A percentile compares a stretch with the other conserved stretches of the same genome.
Conservation (phyloP, 2,329 filamentous ascomycete species). For the Rasamsonia emersonii region DNA sequence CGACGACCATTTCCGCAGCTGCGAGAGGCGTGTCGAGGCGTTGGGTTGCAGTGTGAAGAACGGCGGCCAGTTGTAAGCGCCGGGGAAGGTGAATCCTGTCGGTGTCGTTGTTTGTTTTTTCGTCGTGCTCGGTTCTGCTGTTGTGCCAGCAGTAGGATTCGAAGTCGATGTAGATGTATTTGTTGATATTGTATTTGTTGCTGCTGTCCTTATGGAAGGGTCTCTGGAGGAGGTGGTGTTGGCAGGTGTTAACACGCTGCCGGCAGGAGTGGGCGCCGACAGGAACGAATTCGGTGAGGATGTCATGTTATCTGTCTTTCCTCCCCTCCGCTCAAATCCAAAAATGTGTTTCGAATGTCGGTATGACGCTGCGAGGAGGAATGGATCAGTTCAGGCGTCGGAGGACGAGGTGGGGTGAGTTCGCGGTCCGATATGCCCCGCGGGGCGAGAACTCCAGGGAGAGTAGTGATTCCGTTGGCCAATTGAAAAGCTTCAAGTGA, state of each 20-base stretch:
- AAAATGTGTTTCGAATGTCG: too few relatives aligned
- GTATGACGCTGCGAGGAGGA: too few relatives aligned
- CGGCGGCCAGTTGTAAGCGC: constrained; percentile 44
- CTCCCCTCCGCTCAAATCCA: too few relatives aligned
- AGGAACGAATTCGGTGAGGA: constrained; percentile 6
- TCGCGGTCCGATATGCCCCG: too few relatives aligned
- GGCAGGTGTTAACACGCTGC: constrained; percentile 8
- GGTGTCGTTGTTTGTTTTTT: constrained; percentile 10
- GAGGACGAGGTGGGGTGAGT: too few relatives aligned
- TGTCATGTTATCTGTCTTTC: constrained; percentile 5
- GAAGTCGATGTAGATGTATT: too few relatives aligned
- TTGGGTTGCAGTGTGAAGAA: constrained; percentile 43
- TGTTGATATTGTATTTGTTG: too few relatives aligned
- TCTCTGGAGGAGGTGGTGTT: constrained; percentile 8
- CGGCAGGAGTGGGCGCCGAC: constrained; percentile 7
- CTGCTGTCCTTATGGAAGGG: constrained; percentile 4
- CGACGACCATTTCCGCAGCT: constrained; percentile 74
- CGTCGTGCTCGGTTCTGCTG: constrained; percentile 4
- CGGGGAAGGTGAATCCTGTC: constrained; percentile 30
- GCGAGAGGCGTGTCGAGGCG: constrained; percentile 34
- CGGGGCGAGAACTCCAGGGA: too few relatives aligned
- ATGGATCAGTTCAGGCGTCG: too few relatives aligned
- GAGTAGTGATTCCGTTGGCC: too few relatives aligned
- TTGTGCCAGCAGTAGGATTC: too few relatives aligned
- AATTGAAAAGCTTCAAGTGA: too few relatives aligned